Percentiles rank a stretch among this genome's conserved stretches.
Evolutionary conservation across 164 flowering plant genomes (phyloP).

Genomic region (Piper longum): DNA sequence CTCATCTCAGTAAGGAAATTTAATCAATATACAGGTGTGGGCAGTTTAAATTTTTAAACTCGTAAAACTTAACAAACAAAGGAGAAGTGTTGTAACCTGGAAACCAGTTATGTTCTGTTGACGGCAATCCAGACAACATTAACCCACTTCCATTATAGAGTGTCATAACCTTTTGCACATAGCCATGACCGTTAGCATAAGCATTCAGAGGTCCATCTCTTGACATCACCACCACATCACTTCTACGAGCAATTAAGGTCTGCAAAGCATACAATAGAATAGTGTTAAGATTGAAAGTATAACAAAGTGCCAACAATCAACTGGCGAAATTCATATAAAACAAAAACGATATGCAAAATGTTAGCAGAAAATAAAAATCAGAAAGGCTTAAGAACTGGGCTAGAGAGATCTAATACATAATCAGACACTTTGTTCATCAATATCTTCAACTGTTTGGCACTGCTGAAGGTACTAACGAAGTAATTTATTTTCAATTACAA

Average conservation of each 20-base stretch:
- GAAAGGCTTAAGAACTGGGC: no score
- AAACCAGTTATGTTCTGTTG: constrained; percentile 77
- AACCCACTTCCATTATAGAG: constrained; percentile 52
- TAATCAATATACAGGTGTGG: no score
- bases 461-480: no score
- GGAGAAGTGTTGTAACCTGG: constrained; percentile 53
- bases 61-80: background rate
- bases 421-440: no score
- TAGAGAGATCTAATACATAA: no score
- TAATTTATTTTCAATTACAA: no score
- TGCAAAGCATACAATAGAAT: constrained; percentile 12
- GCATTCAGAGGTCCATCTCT: constrained; percentile 93
- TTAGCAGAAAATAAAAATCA: no score
- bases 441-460: no score
- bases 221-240: constrained; percentile 86
- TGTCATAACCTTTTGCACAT: constrained; percentile 76
- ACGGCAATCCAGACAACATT: constrained; percentile 43
- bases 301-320: background rate
- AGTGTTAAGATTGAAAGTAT: no score
- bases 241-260: constrained; percentile 69
- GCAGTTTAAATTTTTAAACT: background rate
- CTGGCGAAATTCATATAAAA: no score
- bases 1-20: no score
- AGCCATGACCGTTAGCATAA: constrained; percentile 64
- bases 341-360: no score